These are phyloP conservation scores for Emergomyces orientalis DNA, from an alignment of 2,329 filamentous ascomycete genomes.

Conservation along the genomic window DNA sequence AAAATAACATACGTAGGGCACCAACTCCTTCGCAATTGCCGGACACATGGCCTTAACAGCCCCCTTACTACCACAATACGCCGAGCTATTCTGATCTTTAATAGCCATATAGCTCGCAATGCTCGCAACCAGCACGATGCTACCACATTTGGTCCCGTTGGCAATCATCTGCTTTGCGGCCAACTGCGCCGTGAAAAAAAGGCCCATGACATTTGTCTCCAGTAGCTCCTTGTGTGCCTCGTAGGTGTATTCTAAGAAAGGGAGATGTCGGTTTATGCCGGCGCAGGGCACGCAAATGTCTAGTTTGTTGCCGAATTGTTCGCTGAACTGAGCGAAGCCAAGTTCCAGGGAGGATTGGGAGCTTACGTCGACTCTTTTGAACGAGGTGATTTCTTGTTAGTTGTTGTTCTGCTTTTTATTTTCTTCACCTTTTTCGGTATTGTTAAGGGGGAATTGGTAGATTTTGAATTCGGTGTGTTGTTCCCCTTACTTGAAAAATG, in stretches of 20 bases:
- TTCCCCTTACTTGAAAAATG: slow-evolving; percentile 1
- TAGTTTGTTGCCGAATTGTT: slow-evolving; percentile 45
- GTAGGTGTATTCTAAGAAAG: slow-evolving; percentile 39
- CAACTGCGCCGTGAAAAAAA: slow-evolving; percentile 41
- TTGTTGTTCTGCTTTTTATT: neutral
- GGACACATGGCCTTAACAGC: slow-evolving; percentile 41
- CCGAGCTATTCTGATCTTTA: slow-evolving; percentile 40
- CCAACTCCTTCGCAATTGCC: slow-evolving; percentile 40
- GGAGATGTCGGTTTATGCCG: slow-evolving; percentile 61
- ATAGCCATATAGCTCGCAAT: slow-evolving; percentile 47
- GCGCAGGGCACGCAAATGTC: slow-evolving; percentile 77
- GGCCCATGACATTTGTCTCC: slow-evolving; percentile 37
- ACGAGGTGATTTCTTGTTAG: too few species aligned
- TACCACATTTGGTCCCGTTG: slow-evolving; percentile 43
- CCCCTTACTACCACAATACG: slow-evolving; percentile 42
- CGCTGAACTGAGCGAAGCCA: slow-evolving; percentile 28
- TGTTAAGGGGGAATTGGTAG: neutral
- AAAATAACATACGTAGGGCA: slow-evolving; percentile 28
- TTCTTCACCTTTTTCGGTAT: too few species aligned
- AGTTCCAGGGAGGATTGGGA: slow-evolving; percentile 23
- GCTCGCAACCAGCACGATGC: slow-evolving; percentile 46
- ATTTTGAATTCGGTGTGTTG: neutral
- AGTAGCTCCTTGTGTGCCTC: slow-evolving; percentile 36
- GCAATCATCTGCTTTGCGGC: slow-evolving; percentile 45
- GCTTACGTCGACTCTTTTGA: slow-evolving; percentile 33